Base-by-base conservation (phyloP, 192 early-diverging fungal genomes). In the Pilobolus umbonatus region DNA sequence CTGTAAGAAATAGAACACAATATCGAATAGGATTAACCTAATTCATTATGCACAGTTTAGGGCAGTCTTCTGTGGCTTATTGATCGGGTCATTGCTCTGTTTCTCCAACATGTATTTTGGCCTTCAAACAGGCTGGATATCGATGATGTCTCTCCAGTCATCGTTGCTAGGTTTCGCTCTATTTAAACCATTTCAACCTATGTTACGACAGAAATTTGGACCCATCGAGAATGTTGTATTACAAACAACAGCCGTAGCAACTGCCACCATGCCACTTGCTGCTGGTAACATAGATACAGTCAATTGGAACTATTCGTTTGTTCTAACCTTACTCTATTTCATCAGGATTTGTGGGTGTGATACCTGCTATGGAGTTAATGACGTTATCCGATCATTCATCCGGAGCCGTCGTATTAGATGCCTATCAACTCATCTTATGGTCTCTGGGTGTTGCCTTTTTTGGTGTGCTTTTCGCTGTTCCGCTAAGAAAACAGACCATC, bases 101-200 rank as follows among this genome's bases (percentile, higher is more conserved):
- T 92, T 92, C 51, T 92, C 91, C 34, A 94, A 94, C 69, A 83
- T 92, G 74, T 94, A 91, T 69, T 88, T 93, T 62, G 92, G 92
- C 1, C 73, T 94, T 28, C 92, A 89, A 61, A 87, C 84, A 38
- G 85, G 86, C 0, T 91, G 87, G 86, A 85, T 87, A 53, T 81
- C 80, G 21, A 88, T 89, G 85, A 87, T 88, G 85, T 86, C 85
- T 8, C 60, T 86, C 26, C 86, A 88, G 58, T 80, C 85, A 11
- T 85, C 85, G 0, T 75, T 89, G 7, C 71, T 89, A 2, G 87
- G 87, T 14, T 92, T 88, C 67, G 89, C 87, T 10, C 81, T 92
- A 19, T 83, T 92, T 65, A 88, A 87, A 53, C 77, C 83, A 11
- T 61, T 83, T 44, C 65, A 73, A 56, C 30, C 30, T 21, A 62